Base-by-base conservation (phyloP, 179 eudicot species). In the Silene vulgaris region DNA sequence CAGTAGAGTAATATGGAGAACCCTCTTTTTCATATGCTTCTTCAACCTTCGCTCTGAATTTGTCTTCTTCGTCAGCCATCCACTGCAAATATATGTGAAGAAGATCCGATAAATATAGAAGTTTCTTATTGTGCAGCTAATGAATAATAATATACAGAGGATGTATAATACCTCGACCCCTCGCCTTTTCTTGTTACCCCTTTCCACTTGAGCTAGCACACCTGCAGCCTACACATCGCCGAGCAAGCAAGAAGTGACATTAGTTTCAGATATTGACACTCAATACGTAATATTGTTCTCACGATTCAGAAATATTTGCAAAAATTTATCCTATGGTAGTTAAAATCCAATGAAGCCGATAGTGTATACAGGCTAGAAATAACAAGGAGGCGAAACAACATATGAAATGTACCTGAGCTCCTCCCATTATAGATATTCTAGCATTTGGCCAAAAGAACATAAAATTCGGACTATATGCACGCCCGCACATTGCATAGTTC, bases 361-460 rank as follows among this genome's bases (percentile, higher is more conserved):
- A 45, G 73, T 69, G 73, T 26, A 69, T 8, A 69, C 52, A 45
- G 48, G 23, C 26, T 52, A 71, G 9, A 13, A 69, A 17, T 13
- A 52, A 26, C 4, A 26, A 70, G 60, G 37, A 14, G 54, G 56
- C 23, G 21, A 12, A 20, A 37, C 26, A 76, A 40, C 17, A 52
- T 52, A 62, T 30, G 2, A 74, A 54, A 2, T n/a, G 8, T 84
- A 95, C 99, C 99, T 96, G 99, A 76, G 96, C 81, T 62, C 99
- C 97, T 29, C 99, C 99, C 99, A 96, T 96, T 56, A 93, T 90
- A 21, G 97, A 93, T 71, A 96, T 96, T 81, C 90, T 88, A 30
- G 99, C 99, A 84, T 92, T 96, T 71, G 99, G 99, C 99, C 99
- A 96, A 80, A 96, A 86, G 86, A 93, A 96, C 89, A 96, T 84